Conservation (phyloP, 768 basidiomycete genomes). For the Termitomyces eurrhizus region DNA sequence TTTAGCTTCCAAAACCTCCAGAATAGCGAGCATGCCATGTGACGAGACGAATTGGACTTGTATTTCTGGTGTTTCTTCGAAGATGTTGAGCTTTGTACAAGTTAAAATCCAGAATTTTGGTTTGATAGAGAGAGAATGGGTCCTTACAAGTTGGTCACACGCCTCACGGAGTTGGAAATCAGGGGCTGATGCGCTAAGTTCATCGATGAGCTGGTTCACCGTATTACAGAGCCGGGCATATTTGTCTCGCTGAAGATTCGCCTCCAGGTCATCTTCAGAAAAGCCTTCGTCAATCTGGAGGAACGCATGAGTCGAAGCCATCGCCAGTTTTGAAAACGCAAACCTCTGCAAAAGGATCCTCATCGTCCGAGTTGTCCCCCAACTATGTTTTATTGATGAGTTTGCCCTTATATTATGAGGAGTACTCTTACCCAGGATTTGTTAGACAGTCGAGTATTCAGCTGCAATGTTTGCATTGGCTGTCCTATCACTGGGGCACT, state of each 20-base stretch:
- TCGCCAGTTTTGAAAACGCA: not conserved
- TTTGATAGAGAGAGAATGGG: not conserved
- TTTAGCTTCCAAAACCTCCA: constrained; percentile 89
- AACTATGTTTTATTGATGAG: constrained; percentile 34
- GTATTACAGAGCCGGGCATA: constrained; percentile 79
- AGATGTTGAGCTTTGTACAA: constrained; percentile 59
- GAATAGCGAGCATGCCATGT: constrained; percentile 92
- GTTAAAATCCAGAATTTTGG: constrained; percentile 2
- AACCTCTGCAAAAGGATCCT: constrained; percentile 96
- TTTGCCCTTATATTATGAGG: not conserved
- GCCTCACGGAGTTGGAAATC: constrained; percentile 82
- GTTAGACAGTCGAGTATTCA: constrained; percentile 84
- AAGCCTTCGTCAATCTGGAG: constrained; percentile 88
- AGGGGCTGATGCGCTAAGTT: constrained; percentile 75
- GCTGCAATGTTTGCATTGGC: constrained; percentile 69
- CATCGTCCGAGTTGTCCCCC: constrained; percentile 82
- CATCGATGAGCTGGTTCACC: constrained; percentile 84
- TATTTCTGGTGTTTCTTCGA: constrained; percentile 82
- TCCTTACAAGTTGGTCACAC: constrained; percentile 83
- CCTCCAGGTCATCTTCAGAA: constrained; percentile 86
- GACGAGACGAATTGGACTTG: constrained; percentile 83
- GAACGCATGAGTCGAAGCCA: constrained; percentile 4
- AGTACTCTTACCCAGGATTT: constrained; percentile 72
- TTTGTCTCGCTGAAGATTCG: constrained; percentile 92
- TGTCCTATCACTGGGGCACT: constrained; percentile 46